Evolutionary conservation across 2,329 filamentous ascomycete genomes (phyloP).

Genomic region (Clarireedia sp.): DNA sequence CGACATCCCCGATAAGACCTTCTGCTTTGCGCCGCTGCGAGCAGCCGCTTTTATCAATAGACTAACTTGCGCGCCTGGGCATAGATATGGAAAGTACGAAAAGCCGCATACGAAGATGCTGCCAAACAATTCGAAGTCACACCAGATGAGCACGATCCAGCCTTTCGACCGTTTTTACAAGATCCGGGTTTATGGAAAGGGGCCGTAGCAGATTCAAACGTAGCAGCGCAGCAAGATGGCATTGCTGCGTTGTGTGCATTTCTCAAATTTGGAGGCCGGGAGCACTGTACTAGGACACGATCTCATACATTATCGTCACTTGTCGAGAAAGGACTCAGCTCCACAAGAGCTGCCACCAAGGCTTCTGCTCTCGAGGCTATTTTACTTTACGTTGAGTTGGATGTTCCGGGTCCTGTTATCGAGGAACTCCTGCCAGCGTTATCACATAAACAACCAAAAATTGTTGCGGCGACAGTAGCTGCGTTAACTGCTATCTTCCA

Average conservation of each 20-base stretch:
- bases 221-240: slow-evolving; percentile 91
- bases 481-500: slow-evolving; percentile 81
- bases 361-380: slow-evolving; percentile 78
- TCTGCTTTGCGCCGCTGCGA: not conserved
- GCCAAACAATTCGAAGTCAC: slow-evolving; percentile 78
- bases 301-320: slow-evolving; percentile 67
- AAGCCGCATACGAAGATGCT: slow-evolving; percentile 89
- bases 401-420: slow-evolving; percentile 75
- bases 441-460: slow-evolving; percentile 84
- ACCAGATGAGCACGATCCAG: slow-evolving; percentile 75
- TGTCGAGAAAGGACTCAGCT: slow-evolving; percentile 84
- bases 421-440: slow-evolving; percentile 82
- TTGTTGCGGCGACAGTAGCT: slow-evolving; percentile 66
- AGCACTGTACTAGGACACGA: slow-evolving; percentile 71
- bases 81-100: slow-evolving; percentile 92
- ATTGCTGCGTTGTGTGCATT: slow-evolving; percentile 84
- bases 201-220: slow-evolving; percentile 88
- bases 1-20: not conserved
- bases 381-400: slow-evolving; percentile 82
- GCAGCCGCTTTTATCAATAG: not conserved
- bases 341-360: slow-evolving; percentile 82
- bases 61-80: slow-evolving; percentile 21
- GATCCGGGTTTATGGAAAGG: slow-evolving; percentile 86
- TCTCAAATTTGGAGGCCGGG: slow-evolving; percentile 78
- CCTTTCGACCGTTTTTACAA: slow-evolving; percentile 78